Percentiles rank a stretch among this genome's conserved stretches.
Evolutionary conservation across 371 early-diverging fungal species (phyloP).

Genomic region (Mucor lusitanicus): DNA sequence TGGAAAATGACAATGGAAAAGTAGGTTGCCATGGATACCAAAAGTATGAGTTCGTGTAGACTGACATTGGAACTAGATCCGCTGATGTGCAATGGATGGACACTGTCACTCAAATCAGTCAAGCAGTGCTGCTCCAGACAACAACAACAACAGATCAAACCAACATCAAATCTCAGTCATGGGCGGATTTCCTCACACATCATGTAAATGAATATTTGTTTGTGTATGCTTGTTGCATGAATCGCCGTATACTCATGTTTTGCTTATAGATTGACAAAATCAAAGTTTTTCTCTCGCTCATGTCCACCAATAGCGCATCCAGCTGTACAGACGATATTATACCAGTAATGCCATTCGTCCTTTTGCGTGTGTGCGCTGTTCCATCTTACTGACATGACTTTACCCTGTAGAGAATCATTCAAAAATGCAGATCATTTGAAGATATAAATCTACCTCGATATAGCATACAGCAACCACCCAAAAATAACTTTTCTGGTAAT

Average conservation of each 20-base stretch:
- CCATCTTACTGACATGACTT: not conserved
- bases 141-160: not conserved
- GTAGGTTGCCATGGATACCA: not conserved
- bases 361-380: not conserved
- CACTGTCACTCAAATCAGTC: not conserved
- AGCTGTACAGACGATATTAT: not conserved
- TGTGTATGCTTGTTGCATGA: not conserved
- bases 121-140: not conserved
- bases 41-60: not conserved
- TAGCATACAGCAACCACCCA: not conserved
- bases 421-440: not conserved
- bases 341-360: not conserved
- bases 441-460: not conserved
- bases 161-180: not conserved
- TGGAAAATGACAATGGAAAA: not conserved
- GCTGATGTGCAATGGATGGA: not conserved
- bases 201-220: not conserved
- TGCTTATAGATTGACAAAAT: not conserved
- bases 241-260: not conserved
- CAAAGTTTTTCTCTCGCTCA: not conserved
- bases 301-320: not conserved
- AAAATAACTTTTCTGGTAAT: not conserved
- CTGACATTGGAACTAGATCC: not conserved
- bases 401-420: not conserved
- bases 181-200: not conserved